A percentile compares a stretch with the other conserved stretches of the same genome.
phyloP scores from a whole-genome alignment of 176 grass and related monocot genomes.

The Tuctoria greenei region DNA sequence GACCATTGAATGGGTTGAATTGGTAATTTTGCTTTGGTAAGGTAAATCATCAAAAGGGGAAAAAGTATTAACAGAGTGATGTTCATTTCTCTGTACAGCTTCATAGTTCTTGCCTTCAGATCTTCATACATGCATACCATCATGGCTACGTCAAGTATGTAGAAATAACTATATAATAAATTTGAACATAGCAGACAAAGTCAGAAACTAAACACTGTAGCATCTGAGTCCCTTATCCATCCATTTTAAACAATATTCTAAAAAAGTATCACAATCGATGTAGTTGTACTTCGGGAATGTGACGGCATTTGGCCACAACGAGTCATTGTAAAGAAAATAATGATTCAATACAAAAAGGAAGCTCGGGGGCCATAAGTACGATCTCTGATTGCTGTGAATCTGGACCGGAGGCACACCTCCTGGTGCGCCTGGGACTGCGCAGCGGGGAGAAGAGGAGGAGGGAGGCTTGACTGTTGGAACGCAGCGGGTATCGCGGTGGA shows the following conservation, averaged over 20 bases:
- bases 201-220: not conserved
- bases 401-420: too few species aligned
- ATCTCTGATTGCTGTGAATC: conserved; percentile 42
- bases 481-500: too few species aligned
- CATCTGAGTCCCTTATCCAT: not conserved
- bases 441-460: too few species aligned
- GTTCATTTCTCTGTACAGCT: not conserved
- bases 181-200: conserved; percentile 4
- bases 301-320: conserved; percentile 30
- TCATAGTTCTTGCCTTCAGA: conserved; percentile 25
- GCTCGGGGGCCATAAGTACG: conserved; percentile 36
- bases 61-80: not conserved
- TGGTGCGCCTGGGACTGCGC: too few species aligned
- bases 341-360: conserved; percentile 22
- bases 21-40: not conserved
- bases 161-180: conserved; percentile 2
- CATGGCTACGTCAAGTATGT: conserved; percentile 2
- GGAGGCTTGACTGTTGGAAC: too few species aligned
- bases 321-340: conserved; percentile 36
- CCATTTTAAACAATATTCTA: not conserved
- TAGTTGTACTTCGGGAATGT: conserved; percentile 1
- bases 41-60: not conserved
- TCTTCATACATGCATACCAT: not conserved
- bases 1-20: too few species aligned
- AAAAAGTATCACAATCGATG: not conserved